Percentiles rank a stretch among this genome's conserved stretches.
These are phyloP conservation scores for Nannochloropsis salina DNA, from an alignment of 108 stramenopile species.

Conservation along the genomic window DNA sequence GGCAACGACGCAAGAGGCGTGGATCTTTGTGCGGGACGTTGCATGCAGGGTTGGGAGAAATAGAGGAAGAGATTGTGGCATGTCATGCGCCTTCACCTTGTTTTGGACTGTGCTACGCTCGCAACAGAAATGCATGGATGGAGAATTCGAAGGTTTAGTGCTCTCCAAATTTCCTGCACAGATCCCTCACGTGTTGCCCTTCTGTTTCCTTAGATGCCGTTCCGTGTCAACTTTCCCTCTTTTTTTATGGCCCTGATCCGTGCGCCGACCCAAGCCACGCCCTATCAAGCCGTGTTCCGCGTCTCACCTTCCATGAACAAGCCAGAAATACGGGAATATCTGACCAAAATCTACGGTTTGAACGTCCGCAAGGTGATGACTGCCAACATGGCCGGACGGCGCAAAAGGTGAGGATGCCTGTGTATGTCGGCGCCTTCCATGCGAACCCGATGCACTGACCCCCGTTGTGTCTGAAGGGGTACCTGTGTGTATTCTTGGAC, in stretches of 20 bases:
- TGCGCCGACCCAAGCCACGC: background rate
- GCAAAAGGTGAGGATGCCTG: background rate
- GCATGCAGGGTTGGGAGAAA: too few species aligned
- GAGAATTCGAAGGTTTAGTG: too few species aligned
- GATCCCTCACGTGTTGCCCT: too few species aligned
- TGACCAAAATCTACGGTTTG: background rate
- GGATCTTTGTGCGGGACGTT: too few species aligned
- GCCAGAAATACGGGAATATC: background rate
- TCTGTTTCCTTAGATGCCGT: background rate
- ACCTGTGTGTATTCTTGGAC: too few species aligned
- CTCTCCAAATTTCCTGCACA: too few species aligned
- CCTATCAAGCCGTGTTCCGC: constrained; percentile 1
- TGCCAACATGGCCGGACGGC: background rate
- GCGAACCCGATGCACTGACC: background rate
- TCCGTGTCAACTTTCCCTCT: constrained; percentile 6
- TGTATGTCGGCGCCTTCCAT: background rate
- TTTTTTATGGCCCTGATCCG: constrained; percentile 10
- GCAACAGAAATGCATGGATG: too few species aligned
- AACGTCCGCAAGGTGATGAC: background rate
- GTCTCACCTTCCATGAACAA: background rate
- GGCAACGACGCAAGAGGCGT: too few species aligned
- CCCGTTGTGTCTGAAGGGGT: background rate
- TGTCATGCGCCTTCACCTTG: too few species aligned
- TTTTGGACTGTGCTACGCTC: too few species aligned
- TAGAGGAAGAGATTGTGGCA: too few species aligned